Evolutionary conservation across 164 flowering plant species (phyloP).

Genomic region (Magnolia officinalis): DNA sequence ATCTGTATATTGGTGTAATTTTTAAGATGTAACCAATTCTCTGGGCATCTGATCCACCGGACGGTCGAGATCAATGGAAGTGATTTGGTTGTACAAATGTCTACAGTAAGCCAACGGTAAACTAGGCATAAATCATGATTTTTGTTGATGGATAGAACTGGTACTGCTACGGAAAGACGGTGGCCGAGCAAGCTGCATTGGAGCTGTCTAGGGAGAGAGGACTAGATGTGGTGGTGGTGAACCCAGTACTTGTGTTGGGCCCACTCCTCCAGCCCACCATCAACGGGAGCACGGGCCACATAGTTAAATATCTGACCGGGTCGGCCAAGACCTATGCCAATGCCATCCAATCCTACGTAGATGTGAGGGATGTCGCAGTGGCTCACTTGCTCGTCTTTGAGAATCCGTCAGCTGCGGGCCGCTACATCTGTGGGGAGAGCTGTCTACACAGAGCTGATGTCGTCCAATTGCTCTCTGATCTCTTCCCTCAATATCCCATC

Average conservation of each 20-base stretch:
- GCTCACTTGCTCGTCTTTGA: constrained; percentile 79
- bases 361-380: constrained; percentile 74
- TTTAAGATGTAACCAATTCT: neutral
- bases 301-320: constrained; percentile 81
- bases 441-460: constrained; percentile 86
- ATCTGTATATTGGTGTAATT: neutral
- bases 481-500: constrained; percentile 81
- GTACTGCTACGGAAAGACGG: constrained; percentile 91
- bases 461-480: constrained; percentile 68
- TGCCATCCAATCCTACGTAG: constrained; percentile 76
- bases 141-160: constrained; percentile 52
- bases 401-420: constrained; percentile 69
- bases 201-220: constrained; percentile 66
- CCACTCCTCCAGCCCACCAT: constrained; percentile 70
- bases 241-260: constrained; percentile 82
- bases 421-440: constrained; percentile 82
- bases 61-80: neutral
- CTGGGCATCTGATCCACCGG: neutral
- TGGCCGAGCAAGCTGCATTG: constrained; percentile 90
- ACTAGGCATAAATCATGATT: neutral
- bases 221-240: constrained; percentile 73
- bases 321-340: constrained; percentile 88
- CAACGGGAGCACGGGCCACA: constrained; percentile 72
- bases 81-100: neutral
- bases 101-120: neutral